A percentile compares a stretch with the other conserved stretches of the same genome.
Conservation (phyloP, 2,329 filamentous ascomycete species). For the Fusarium duplospermum region DNA sequence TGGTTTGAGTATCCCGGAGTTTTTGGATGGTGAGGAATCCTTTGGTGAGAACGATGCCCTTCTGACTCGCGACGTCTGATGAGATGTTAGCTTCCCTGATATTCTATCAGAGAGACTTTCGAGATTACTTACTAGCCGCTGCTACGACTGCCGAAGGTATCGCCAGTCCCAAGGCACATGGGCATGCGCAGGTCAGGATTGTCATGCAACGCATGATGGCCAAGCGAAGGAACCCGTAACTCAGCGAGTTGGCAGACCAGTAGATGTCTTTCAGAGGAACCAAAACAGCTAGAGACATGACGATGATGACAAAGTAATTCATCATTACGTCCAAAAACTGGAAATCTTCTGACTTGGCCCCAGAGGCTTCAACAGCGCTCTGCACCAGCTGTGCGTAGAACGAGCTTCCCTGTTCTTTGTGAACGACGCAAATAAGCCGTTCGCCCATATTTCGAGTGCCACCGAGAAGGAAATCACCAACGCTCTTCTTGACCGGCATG, state of each 20-base stretch:
- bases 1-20: neutral
- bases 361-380: neutral
- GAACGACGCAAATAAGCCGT: neutral
- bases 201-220: neutral
- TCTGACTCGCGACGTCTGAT: slow-evolving; percentile 6
- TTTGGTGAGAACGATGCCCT: neutral
- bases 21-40: slow-evolving; percentile 3
- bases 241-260: neutral
- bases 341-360: neutral
- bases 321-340: neutral
- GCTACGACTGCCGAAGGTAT: slow-evolving; percentile 4
- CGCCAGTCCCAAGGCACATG: slow-evolving; percentile 9
- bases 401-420: slow-evolving; percentile 7
- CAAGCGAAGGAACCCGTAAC: neutral
- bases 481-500: slow-evolving; percentile 1
- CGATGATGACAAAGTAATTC: neutral
- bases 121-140: slow-evolving; percentile 1
- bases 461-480: slow-evolving; percentile 1
- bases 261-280: neutral
- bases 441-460: slow-evolving; percentile 7
- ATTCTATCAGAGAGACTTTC: too few species aligned
- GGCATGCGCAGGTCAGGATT: slow-evolving; percentile 8
- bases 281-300: neutral
- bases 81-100: too few species aligned
- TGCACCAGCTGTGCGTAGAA: slow-evolving; percentile 10